Base-by-base conservation (phyloP, 2,329 filamentous ascomycete genomes). In the Arthrobotrys iridis region DNA sequence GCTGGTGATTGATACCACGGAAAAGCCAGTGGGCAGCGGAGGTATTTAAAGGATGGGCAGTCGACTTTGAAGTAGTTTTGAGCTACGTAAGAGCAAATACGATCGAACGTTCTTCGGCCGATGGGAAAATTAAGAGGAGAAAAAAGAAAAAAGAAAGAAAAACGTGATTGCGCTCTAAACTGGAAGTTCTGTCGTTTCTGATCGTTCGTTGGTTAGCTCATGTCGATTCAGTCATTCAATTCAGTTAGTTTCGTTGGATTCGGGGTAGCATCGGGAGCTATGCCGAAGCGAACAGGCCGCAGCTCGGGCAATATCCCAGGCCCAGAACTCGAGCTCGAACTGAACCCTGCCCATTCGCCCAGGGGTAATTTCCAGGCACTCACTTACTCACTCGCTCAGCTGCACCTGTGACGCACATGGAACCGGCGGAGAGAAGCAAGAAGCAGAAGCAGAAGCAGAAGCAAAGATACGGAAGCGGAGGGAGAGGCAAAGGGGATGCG, bases 231-330 rank as follows among this genome's bases (percentile, higher is more conserved):
- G n/a, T n/a, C 58, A 66, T 57, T 43, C 24, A 37, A 15, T 11
- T 46, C 46, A n/a, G 22, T 43, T 30, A 37, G 30, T 30, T 20
- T 37, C 7, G 10, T 13, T 18, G 41, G 7, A 43, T 40, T 35
- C 33, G 20, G 62, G 70, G 57, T 74, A 63, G 62, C 70, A 57
- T 74, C 70, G 70, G 70, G 70, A 67, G 70, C 70, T 64, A 60
- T 52, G 62, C 70, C 70, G 70, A 74, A 62, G 62, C 70, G 52
- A 57, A 48, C 60, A 73, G 70, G 70, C 70, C 70, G 70, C 67
- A 37, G 67, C 45, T 52, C 67, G 67, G 58, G 65, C 28, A 40
- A 22, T 37, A 24, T 35, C 43, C 55, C 46, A n/a, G 33, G 11
- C 55, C 35, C 43, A 28, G 45, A 10, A 26, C 20, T 24, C 18